Evolutionary conservation across 2,329 filamentous ascomycete species (phyloP).

Genomic region (Calycina marina): DNA sequence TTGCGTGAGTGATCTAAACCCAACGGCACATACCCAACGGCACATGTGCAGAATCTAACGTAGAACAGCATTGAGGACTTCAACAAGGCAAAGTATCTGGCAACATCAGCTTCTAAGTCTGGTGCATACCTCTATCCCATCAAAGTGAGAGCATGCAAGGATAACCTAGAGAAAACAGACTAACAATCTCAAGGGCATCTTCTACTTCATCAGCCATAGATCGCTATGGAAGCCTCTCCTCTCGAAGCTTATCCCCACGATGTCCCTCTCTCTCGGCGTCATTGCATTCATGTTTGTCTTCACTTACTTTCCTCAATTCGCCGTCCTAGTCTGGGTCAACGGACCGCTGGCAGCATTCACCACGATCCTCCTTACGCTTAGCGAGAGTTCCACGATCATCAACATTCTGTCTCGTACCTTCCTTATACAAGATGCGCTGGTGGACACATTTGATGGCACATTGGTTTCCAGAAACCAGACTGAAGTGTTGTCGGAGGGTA

Average conservation of each 20-base stretch:
- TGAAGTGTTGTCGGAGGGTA: conserved; percentile 56
- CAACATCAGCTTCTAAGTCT: conserved; percentile 57
- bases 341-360: conserved; percentile 68
- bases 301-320: conserved; percentile 74
- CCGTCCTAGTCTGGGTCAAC: conserved; percentile 69
- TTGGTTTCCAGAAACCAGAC: conserved; percentile 36
- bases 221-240: conserved; percentile 44
- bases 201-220: conserved; percentile 42
- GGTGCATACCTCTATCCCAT: conserved; percentile 78
- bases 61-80: conserved; percentile 50
- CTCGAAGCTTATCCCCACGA: conserved; percentile 40
- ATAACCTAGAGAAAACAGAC: not conserved
- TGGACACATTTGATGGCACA: conserved; percentile 80
- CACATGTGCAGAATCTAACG: conserved; percentile 6
- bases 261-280: conserved; percentile 58
- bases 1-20: conserved; percentile 23
- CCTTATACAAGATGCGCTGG: conserved; percentile 64
- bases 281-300: conserved; percentile 74
- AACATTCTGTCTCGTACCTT: conserved; percentile 50
- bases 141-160: conserved; percentile 30
- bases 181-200: conserved; percentile 32
- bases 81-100: conserved; percentile 45
- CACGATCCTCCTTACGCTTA: conserved; percentile 52
- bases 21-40: not conserved
- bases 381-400: conserved; percentile 44